These are phyloP conservation scores for Solanum lycopersicoides DNA, from an alignment of 257 asterid species.

Conservation along the genomic window DNA sequence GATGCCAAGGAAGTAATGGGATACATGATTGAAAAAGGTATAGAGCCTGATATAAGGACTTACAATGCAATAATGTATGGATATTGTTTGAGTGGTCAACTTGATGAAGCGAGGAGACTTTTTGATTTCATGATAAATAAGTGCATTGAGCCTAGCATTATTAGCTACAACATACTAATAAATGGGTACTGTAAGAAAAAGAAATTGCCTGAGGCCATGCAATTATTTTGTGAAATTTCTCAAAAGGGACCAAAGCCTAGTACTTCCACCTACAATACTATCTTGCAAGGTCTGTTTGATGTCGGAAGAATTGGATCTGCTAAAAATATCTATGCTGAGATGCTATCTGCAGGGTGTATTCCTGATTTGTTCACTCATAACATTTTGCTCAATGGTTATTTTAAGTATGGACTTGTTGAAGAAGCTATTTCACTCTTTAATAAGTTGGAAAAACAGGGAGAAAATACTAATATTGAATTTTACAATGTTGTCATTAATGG, in stretches of 20 bases:
- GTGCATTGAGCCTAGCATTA: no score
- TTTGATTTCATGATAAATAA: no score
- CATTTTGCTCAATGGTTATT: background rate
- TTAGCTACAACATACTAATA: no score
- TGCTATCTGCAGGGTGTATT: background rate
- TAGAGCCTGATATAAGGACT: no score
- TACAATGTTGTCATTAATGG: background rate
- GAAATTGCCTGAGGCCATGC: no score
- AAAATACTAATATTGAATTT: background rate
- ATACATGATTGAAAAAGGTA: no score
- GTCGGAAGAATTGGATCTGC: background rate
- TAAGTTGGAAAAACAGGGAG: background rate
- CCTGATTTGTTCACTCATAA: background rate
- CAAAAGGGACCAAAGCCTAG: background rate
- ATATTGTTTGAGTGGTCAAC: no score
- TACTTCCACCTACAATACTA: background rate
- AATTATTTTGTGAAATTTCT: no score
- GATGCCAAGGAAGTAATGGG: no score
- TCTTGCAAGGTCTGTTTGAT: background rate
- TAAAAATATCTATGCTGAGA: background rate
- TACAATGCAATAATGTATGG: no score
- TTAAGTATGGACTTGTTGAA: background rate
- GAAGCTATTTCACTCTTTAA: background rate
- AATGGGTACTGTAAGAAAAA: no score
- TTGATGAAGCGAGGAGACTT: no score